These are phyloP conservation scores for Oryza punctata DNA, from an alignment of 176 grass and related monocot species.

Conservation along the genomic window DNA sequence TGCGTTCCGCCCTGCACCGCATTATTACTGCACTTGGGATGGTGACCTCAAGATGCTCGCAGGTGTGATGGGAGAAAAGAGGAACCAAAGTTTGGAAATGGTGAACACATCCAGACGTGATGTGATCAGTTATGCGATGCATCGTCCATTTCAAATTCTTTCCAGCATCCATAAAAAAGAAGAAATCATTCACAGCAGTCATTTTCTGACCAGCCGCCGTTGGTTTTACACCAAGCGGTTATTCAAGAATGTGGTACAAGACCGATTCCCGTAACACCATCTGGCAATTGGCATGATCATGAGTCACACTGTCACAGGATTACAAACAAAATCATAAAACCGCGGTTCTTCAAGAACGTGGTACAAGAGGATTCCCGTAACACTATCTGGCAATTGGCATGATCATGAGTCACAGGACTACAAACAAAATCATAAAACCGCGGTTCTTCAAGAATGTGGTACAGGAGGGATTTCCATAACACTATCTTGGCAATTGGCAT, in stretches of 20 bases:
- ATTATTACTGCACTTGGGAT: background rate
- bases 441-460: constrained; percentile 8
- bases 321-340: background rate
- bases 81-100: background rate
- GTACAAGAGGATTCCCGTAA: background rate
- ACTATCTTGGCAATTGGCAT: background rate
- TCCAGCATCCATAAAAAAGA: background rate
- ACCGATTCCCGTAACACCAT: background rate
- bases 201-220: constrained; percentile 26
- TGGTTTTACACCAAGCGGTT: constrained; percentile 14
- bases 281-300: background rate
- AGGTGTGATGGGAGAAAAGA: background rate
- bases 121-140: background rate
- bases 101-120: constrained; percentile 21
- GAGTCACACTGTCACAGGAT: background rate
- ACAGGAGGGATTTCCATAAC: background rate
- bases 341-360: constrained; percentile 1
- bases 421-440: background rate
- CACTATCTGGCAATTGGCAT: too few relatives aligned
- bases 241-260: background rate
- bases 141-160: background rate
- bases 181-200: background rate
- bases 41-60: background rate
- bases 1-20: constrained; percentile 4
- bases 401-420: background rate